Evolutionary conservation across 2,329 filamentous ascomycete species (phyloP).

Genomic region (Verticillium albo-atrum): DNA sequence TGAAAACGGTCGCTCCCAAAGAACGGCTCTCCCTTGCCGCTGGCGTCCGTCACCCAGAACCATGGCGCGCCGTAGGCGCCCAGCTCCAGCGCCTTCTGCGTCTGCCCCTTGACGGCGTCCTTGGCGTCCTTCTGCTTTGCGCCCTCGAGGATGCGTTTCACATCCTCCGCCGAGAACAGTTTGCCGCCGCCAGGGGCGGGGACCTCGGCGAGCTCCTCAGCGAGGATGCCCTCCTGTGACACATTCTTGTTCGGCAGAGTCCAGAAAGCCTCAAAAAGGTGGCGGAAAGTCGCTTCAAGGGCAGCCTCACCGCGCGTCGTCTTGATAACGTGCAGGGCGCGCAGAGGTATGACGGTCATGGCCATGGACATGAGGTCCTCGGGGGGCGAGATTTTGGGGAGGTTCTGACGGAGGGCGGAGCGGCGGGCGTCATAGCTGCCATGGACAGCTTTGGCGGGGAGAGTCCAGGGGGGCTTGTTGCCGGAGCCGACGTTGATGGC

Average conservation of each 20-base stretch:
- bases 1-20: slow-evolving; percentile 76
- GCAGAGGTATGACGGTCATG: slow-evolving; percentile 52
- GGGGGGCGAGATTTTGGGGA: slow-evolving; percentile 31
- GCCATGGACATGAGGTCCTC: slow-evolving; percentile 37
- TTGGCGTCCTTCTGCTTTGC: slow-evolving; percentile 41
- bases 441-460: slow-evolving; percentile 64
- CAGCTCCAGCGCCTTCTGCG: slow-evolving; percentile 54
- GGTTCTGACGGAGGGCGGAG: slow-evolving; percentile 31
- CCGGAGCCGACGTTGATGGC: slow-evolving; percentile 59
- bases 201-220: slow-evolving; percentile 26
- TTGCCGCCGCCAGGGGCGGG: slow-evolving; percentile 17
- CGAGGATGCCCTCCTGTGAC: slow-evolving; percentile 51
- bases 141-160: slow-evolving; percentile 49
- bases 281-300: slow-evolving; percentile 50
- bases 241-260: slow-evolving; percentile 53
- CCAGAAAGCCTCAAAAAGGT: slow-evolving; percentile 61
- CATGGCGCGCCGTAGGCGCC: slow-evolving; percentile 77
- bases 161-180: slow-evolving; percentile 48
- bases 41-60: slow-evolving; percentile 60
- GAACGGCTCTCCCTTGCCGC: slow-evolving; percentile 61
- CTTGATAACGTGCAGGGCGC: slow-evolving; percentile 64
- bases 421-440: slow-evolving; percentile 36
- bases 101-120: slow-evolving; percentile 47
- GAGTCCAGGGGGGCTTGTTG: slow-evolving; percentile 70
- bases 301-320: slow-evolving; percentile 40